A percentile compares a stretch with the other conserved stretches of the same genome.
Conservation (phyloP, 495 filamentous ascomycete species). For the Endocarpon pusillum region DNA sequence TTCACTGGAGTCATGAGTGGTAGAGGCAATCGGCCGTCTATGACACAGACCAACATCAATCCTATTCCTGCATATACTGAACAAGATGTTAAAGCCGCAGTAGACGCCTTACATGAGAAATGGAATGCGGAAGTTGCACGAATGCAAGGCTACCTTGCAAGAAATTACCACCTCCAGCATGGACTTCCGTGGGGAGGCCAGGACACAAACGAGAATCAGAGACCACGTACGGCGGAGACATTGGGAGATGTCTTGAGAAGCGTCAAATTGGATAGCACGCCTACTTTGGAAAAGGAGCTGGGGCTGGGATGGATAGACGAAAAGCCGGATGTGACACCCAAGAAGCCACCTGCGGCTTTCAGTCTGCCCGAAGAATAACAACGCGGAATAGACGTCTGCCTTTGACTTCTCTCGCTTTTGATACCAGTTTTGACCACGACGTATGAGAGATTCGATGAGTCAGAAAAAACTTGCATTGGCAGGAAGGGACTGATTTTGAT, state of each 20-base stretch:
- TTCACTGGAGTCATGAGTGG: conserved; percentile 15
- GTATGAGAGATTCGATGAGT: too few species aligned
- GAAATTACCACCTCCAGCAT: conserved; percentile 42
- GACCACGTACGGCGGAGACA: conserved; percentile 5
- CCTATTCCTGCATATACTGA: conserved; percentile 16
- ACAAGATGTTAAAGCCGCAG: conserved; percentile 34
- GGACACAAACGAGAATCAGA: conserved; percentile 2
- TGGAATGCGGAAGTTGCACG: conserved; percentile 45
- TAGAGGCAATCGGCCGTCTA: conserved; percentile 20
- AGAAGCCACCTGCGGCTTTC: too few species aligned
- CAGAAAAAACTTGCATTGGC: too few species aligned
- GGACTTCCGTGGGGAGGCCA: too few species aligned
- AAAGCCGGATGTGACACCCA: too few species aligned
- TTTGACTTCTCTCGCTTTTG: too few species aligned
- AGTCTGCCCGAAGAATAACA: too few species aligned
- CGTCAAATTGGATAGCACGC: conserved; percentile 9
- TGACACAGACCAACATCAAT: conserved; percentile 9
- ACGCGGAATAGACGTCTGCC: too few species aligned
- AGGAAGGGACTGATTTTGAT: too few species aligned
- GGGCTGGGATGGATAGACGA: conserved; percentile 5
- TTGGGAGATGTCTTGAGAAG: conserved; percentile 5
- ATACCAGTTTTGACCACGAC: too few species aligned
- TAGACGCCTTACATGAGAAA: conserved; percentile 38
- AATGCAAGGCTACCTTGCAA: conserved; percentile 37
- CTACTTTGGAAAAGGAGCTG: conserved; percentile 8